phyloP scores from a whole-genome alignment of 305 asterid genomes.

The Stenogyne calaminthoides region DNA sequence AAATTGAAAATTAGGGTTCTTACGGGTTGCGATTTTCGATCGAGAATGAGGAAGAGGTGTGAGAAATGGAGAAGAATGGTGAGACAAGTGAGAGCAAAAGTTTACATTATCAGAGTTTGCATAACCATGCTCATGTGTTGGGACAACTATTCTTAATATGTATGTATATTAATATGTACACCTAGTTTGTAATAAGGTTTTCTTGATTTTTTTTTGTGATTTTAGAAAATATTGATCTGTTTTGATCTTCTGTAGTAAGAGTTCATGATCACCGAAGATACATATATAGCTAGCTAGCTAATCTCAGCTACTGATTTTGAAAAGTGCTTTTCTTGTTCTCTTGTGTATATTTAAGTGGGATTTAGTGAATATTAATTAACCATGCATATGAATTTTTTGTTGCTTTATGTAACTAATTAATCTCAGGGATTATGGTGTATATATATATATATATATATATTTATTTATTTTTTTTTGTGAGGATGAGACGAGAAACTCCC shows the following conservation, averaged over 20 bases:
- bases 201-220: background rate
- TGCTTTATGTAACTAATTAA: background rate
- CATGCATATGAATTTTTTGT: background rate
- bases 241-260: background rate
- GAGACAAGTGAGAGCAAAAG: conserved; percentile 68
- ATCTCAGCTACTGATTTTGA: background rate
- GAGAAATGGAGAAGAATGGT: conserved; percentile 61
- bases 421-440: background rate
- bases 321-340: background rate
- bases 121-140: conserved; percentile 66
- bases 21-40: too few relatives aligned
- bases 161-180: background rate
- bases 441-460: too few relatives aligned
- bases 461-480: too few relatives aligned
- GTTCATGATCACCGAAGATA: background rate
- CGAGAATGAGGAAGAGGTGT: conserved; percentile 44
- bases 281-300: background rate
- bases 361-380: background rate
- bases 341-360: background rate
- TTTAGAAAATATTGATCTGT: background rate
- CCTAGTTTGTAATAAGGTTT: background rate
- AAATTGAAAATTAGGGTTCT: too few relatives aligned
- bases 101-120: conserved; percentile 71
- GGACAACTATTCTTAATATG: conserved; percentile 46
- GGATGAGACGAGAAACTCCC: too few relatives aligned